Base-by-base conservation (phyloP, 2,329 filamentous ascomycete genomes). In the Cyphellophora attinorum region DNA sequence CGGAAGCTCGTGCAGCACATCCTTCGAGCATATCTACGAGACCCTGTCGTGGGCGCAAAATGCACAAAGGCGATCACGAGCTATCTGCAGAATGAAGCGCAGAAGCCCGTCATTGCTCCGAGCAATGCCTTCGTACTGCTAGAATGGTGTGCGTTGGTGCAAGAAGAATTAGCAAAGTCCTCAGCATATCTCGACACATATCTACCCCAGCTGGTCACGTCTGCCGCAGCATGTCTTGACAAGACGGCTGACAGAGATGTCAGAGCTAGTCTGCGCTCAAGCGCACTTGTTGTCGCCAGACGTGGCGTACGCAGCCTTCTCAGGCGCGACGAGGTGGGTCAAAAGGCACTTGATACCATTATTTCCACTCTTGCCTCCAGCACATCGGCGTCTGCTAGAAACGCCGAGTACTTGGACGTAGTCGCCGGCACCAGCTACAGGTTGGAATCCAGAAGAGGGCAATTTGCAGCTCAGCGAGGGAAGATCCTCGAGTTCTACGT, bases 351-450 rank as follows among this genome's bases (percentile, higher is more conserved):
- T 17, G 61, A 64, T 33, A 68, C 75, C 38, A 70, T 79, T 15
- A 70, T 95, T 17, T 61, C 69, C 37, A 63, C 68, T 27, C 72
- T 96, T 29, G 76, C 84, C 3, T 62, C 73, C 19, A 93, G 93
- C 58, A 65, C 70, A 13, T 45, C 72, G 2, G 66, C 77, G 29
- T 70, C 71, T 3, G 70, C 79, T 35, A 83, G 72, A 50, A 81
- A 93, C 63, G 76, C 84, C 10, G 65, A 82, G 6, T 72, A 93
- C 40, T 70, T 98, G 2, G 91, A 91, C 12, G 75, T 93, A 32
- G 73, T 98, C 45, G 85, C 86, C 29, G 89, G 88, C 5, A 88
- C 95, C 6, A 85, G 81, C 52, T 76, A 80, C 27, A 79, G 88
- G 35, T 72, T 88, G 35, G 62, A 72, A 3, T 60, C 71, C 40